Conservation (phyloP, 176 grass and related monocot species). For the Rhipidocladum racemiflorum region DNA sequence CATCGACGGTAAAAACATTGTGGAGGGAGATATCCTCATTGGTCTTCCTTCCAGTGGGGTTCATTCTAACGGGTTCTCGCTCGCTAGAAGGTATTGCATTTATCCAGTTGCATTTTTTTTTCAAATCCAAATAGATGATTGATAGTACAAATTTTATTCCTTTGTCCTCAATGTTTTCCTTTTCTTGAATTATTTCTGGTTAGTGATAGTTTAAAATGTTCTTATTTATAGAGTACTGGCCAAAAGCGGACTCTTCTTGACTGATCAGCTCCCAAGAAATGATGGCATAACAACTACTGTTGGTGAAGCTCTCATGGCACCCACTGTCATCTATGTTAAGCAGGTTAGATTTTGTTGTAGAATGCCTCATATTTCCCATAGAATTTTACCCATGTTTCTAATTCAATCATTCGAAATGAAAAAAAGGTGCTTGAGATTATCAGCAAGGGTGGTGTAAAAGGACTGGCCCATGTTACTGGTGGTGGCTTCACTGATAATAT, state of each 20-base stretch:
- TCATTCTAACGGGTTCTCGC: slow-evolving; percentile 96
- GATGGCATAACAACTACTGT: slow-evolving; percentile 49
- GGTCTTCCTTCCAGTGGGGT: slow-evolving; percentile 97
- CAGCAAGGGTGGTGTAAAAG: slow-evolving; percentile 77
- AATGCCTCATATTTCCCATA: neutral
- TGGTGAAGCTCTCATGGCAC: slow-evolving; percentile 95
- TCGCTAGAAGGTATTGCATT: slow-evolving; percentile 72
- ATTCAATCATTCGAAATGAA: slow-evolving; percentile 13
- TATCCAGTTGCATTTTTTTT: slow-evolving; percentile 4
- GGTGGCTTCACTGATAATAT: slow-evolving; percentile 95
- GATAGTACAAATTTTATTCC: neutral
- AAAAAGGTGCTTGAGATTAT: slow-evolving; percentile 77
- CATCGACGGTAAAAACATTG: slow-evolving; percentile 85
- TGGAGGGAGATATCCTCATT: slow-evolving; percentile 82
- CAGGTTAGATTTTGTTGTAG: slow-evolving; percentile 54
- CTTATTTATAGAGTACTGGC: slow-evolving; percentile 58
- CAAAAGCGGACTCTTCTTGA: slow-evolving; percentile 68
- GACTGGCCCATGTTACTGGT: slow-evolving; percentile 89
- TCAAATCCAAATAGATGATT: neutral
- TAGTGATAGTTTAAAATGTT: neutral
- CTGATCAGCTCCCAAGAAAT: slow-evolving; percentile 65
- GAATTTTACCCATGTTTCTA: neutral
- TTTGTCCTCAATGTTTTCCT: neutral
- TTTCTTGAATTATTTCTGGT: neutral
- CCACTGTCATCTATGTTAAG: slow-evolving; percentile 91